phyloP scores from a whole-genome alignment of 139 green algal species.

The Chlorella sp. region DNA sequence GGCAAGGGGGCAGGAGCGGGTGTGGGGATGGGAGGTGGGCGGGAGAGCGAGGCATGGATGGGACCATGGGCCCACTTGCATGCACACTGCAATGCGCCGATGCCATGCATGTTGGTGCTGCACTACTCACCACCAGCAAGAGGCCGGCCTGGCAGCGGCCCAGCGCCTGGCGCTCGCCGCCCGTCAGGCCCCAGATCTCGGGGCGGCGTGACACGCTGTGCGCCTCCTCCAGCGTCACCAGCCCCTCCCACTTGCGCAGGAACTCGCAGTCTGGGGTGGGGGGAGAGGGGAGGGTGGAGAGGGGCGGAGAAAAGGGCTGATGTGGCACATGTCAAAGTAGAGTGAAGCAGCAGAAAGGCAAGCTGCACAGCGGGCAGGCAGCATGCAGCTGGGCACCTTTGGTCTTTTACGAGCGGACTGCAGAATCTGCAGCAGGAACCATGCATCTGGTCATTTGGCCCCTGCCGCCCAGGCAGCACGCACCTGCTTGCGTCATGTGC shows the following conservation, averaged over 20 bases:
- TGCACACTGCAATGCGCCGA: background rate
- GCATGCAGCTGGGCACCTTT: background rate
- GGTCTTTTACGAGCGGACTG: too few species aligned
- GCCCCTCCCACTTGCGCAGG: constrained; percentile 67
- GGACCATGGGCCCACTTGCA: background rate
- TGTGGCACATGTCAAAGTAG: background rate
- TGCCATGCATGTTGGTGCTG: background rate
- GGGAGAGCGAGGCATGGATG: background rate
- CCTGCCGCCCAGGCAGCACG: background rate
- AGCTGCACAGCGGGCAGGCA: background rate
- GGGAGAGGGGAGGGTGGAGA: background rate
- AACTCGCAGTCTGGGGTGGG: constrained; percentile 53
- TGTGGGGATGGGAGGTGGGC: background rate
- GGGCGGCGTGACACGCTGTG: constrained; percentile 17
- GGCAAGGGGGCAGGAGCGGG: too few species aligned
- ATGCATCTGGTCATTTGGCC: background rate
- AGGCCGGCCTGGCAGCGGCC: constrained; percentile 67
- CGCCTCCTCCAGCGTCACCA: constrained; percentile 79
- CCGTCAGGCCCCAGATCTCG: constrained; percentile 73
- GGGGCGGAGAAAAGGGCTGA: background rate
- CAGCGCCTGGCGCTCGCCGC: constrained; percentile 57
- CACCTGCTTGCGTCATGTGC: constrained; percentile 43
- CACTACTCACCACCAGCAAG: background rate
- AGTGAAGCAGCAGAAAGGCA: background rate
- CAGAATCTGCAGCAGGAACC: background rate